Evolutionary conservation across 139 green algal species (phyloP), one percentile per base, ranked within the genome.

Genomic region (Chlorella sp.): DNA sequence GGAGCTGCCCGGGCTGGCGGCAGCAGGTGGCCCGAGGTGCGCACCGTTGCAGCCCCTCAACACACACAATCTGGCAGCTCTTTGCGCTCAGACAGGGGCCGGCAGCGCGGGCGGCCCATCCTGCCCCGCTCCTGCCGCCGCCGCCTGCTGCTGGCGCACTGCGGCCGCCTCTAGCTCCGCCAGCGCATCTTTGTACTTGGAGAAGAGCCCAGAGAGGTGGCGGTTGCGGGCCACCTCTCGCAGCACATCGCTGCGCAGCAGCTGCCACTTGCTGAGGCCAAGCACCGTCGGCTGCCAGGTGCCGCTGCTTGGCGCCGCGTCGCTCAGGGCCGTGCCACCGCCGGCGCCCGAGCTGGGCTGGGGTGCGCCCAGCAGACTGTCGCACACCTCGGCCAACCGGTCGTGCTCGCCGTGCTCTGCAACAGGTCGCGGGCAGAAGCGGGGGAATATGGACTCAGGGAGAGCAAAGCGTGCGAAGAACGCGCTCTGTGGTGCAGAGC

Each of bases 231-330:
- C 58, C 51, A 88, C 64, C 42, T 80, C 77, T 42, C 40, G 68
- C 23, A 92, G 70, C 58, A 93, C 74, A 11, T 86, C 80, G 12
- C 79, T 60, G 43, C 67, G 61, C 82, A 95, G 79, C 62, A 95
- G 69, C 21, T 77, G 40, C 14, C 90, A 76, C 77, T 92, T 94
- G 67, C 84, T 53, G 29, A 90, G 50, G 0, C 87, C 88, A 63
- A 93, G 67, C 36, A 94, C 63, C 0, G 3, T 72, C 3, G 87
- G 84, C 41, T 73, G 21, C 89, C 87, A 94, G 0, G 41, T 64
- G 21, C 9, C 7, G 23, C 7, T 35, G 40, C 62, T 25, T 25
- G 36, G 55, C 27, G 63, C 50, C 0, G 55, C 42, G 19, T 73
- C 64, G 23, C 21, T 41, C 70, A 72, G 60, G 19, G 43, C 38